Base-by-base conservation (phyloP, 306 rosid genomes). In the Trifolium repens region DNA sequence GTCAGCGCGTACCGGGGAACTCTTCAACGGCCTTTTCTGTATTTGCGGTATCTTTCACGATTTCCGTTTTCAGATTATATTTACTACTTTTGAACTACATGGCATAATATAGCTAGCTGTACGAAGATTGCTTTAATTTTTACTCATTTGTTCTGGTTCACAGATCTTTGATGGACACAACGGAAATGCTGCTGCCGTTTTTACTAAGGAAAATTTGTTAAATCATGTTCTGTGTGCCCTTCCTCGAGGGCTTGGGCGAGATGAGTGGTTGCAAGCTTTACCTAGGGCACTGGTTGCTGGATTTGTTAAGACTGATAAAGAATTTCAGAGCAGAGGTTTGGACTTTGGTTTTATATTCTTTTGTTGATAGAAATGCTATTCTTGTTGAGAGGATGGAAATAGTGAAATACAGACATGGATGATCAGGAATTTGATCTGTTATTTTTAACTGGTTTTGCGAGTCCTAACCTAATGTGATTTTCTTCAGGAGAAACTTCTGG, bases 131-230 rank as follows among this genome's bases (percentile, higher is more conserved):
- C 32, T 57, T 74, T 53, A 46, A 4, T 46, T 46, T 12, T 73
- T 32, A 53, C 78, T 53, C 55, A n/a, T 84, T 71, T 79, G 43
- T 74, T 57, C 54, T 59, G 46, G 75, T 83, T 76, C 71, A 72
- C 87, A 94, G 98, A 88, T 94, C 78, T 91, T 91, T 89, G 98
- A 94, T 76, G 98, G 98, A 68, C 98, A 94, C 88, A 94, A 94
- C 59, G 98, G 98, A 82, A 91, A 91, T 74, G 97, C 98, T 49
- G 98, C 98, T 4, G 98, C 98, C 46, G 78, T 91, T 82, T 94
- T 58, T 76, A 80, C 96, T 0, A 87, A 85, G 82, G 98, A 94
- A 83, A 76, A 91, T 70, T 84, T 94, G 88, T 83, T 94, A 85
- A 91, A 81, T 80, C 96, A 94, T 75, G 98, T 94, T 60, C 42